A percentile compares a stretch with the other conserved stretches of the same genome.
These are phyloP conservation scores for Cercospora nicotianae DNA, from an alignment of 2,329 filamentous ascomycete genomes.

Conservation along the genomic window DNA sequence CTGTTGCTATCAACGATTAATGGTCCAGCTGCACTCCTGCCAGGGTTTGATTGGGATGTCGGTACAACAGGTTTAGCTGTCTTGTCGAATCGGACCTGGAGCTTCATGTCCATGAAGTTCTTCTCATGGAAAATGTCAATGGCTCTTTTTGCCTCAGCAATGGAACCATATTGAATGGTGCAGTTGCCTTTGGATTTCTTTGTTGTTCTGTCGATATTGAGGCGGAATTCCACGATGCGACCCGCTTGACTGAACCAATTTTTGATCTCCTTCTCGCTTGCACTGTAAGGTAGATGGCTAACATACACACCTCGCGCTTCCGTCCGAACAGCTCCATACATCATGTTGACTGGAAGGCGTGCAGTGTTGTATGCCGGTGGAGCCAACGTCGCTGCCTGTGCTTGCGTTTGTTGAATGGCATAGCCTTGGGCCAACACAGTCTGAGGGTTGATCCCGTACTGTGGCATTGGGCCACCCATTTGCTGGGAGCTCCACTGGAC, in stretches of 20 bases:
- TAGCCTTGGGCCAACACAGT: not conserved
- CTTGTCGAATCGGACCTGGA: conserved; percentile 33
- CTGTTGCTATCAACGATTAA: conserved; percentile 31
- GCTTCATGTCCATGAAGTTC: conserved; percentile 29
- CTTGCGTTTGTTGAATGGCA: not conserved
- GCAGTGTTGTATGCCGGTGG: conserved; percentile 24
- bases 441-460: not conserved
- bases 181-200: conserved; percentile 35
- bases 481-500: not conserved
- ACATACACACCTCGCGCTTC: conserved; percentile 37
- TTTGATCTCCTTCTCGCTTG: conserved; percentile 30
- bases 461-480: not conserved
- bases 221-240: conserved; percentile 29
- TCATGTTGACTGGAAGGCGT: conserved; percentile 33
- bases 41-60: not conserved
- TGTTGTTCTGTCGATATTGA: conserved; percentile 30
- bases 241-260: conserved; percentile 32
- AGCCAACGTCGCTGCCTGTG: not conserved
- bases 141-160: conserved; percentile 31
- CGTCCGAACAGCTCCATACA: conserved; percentile 28
- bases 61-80: conserved; percentile 16
- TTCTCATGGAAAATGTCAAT: conserved; percentile 30
- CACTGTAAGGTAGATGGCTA: conserved; percentile 33
- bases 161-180: conserved; percentile 31
- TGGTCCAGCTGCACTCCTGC: conserved; percentile 14